Conservation (phyloP, 176 grass and related monocot species). For the Carex myosuroides region DNA sequence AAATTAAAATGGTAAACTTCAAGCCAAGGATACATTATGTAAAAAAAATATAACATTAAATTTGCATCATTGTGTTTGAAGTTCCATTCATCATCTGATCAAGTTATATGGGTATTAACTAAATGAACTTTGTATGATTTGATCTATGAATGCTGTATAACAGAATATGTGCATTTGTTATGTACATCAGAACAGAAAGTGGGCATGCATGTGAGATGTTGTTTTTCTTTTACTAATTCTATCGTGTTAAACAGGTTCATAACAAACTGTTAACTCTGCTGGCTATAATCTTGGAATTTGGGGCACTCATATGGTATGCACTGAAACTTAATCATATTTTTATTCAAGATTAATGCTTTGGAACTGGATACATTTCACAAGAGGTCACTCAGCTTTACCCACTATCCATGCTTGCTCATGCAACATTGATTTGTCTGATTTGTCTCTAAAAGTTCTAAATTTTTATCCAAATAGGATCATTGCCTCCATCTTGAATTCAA, state of each 20-base stretch:
- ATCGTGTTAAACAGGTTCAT: conserved; percentile 47
- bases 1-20: background rate
- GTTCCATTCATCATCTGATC: background rate
- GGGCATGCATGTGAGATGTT: background rate
- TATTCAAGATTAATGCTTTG: background rate
- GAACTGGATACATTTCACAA: background rate
- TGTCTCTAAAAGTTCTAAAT: background rate
- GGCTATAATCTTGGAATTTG: conserved; percentile 87
- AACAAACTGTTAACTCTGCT: conserved; percentile 88
- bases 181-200: background rate
- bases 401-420: background rate
- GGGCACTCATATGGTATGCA: conserved; percentile 88
- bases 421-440: background rate
- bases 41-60: background rate
- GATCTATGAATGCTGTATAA: background rate
- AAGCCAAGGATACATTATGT: background rate
- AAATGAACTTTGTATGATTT: background rate
- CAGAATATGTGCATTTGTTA: background rate
- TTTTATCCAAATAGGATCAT: background rate
- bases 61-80: background rate
- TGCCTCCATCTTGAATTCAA: background rate
- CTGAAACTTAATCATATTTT: conserved; percentile 2
- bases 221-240: conserved; percentile 11
- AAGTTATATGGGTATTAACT: background rate
- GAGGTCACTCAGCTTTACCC: background rate